A percentile compares a stretch with the other conserved stretches of the same genome.
These are phyloP conservation scores for Pyrrhoderma lamaoense DNA, from an alignment of 1,284 basidiomycete species.

Conservation along the genomic window DNA sequence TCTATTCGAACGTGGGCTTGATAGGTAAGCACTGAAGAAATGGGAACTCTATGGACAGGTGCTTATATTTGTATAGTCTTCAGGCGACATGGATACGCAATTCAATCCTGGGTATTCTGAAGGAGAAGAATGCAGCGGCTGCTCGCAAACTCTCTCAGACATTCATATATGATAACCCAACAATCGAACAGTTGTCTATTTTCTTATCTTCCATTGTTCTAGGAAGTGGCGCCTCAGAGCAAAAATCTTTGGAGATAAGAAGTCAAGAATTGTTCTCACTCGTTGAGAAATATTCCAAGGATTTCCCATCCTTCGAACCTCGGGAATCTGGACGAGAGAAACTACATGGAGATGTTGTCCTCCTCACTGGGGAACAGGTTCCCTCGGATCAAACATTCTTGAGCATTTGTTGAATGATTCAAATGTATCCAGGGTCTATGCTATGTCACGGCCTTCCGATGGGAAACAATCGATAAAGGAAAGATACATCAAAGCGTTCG, in stretches of 20 bases:
- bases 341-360: constrained; percentile 18
- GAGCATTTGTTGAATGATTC: constrained; percentile 22
- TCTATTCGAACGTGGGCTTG: constrained; percentile 35
- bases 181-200: constrained; percentile 25
- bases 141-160: constrained; percentile 23
- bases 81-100: constrained; percentile 39
- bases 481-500: constrained; percentile 26
- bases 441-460: constrained; percentile 27
- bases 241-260: not conserved
- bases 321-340: not conserved
- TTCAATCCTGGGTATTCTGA: constrained; percentile 30
- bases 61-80: constrained; percentile 25
- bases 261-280: constrained; percentile 16
- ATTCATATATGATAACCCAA: constrained; percentile 32
- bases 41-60: not conserved
- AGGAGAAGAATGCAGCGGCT: constrained; percentile 7
- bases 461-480: constrained; percentile 17
- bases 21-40: constrained; percentile 29
- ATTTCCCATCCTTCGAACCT: constrained; percentile 17
- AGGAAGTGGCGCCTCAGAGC: not conserved
- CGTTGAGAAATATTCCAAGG: constrained; percentile 20
- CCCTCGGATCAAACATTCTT: constrained; percentile 29
- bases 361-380: constrained; percentile 33
- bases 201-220: constrained; percentile 21
- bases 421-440: constrained; percentile 26